These are phyloP conservation scores for Pseudogymnoascus sp. DNA, from an alignment of 2,329 filamentous ascomycete species.

Conservation along the genomic window DNA sequence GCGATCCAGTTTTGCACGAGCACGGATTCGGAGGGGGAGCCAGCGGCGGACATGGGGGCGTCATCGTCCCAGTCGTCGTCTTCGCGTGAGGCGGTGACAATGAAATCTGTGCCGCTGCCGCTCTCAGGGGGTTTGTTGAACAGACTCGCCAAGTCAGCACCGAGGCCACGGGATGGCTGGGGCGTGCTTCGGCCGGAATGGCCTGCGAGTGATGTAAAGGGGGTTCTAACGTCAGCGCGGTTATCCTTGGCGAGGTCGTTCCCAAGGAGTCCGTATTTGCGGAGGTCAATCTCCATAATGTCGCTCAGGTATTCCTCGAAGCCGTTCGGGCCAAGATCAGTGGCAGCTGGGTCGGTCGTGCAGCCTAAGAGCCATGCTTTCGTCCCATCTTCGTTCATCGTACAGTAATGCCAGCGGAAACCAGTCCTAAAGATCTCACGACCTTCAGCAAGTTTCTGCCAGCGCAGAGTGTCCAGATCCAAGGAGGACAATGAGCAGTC, in stretches of 20 bases:
- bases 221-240: conserved; percentile 14
- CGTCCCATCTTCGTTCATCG: conserved; percentile 88
- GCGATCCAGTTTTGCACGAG: conserved; percentile 45
- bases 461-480: conserved; percentile 78
- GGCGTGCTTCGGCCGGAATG: conserved; percentile 30
- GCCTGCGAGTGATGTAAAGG: conserved; percentile 24
- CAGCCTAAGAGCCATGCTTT: conserved; percentile 97
- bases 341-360: conserved; percentile 61
- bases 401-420: conserved; percentile 98
- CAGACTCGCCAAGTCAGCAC: conserved; percentile 74
- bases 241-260: conserved; percentile 51
- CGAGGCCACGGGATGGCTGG: conserved; percentile 61
- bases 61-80: conserved; percentile 62
- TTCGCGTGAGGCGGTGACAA: conserved; percentile 80
- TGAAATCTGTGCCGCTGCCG: conserved; percentile 83
- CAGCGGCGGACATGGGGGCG: conserved; percentile 39
- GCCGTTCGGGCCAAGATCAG: conserved; percentile 59
- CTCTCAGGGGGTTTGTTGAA: conserved; percentile 82
- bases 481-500: conserved; percentile 88
- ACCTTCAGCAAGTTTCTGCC: conserved; percentile 92
- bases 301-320: conserved; percentile 92
- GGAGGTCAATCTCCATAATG: conserved; percentile 86
- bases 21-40: not conserved
- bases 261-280: conserved; percentile 83
- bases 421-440: conserved; percentile 84